Evolutionary conservation across 164 flowering plant genomes (phyloP).

Genomic region (Piper betle): DNA sequence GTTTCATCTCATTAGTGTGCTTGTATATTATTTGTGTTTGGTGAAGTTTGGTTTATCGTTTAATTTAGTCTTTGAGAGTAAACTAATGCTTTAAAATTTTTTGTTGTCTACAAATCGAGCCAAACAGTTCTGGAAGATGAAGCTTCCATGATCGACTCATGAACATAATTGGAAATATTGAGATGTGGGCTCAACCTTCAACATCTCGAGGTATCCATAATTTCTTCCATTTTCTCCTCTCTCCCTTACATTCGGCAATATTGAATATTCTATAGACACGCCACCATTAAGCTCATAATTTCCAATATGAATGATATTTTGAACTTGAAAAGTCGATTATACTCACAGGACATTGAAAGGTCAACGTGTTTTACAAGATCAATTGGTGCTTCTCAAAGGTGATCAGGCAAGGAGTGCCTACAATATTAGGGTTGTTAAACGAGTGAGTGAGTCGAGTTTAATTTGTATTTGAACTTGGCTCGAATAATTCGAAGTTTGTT

Average conservation of each 20-base stretch:
- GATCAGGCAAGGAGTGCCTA: constrained; percentile 47
- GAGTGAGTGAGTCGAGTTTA: constrained; percentile 46
- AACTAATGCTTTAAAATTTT: background rate
- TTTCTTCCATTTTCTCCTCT: constrained; percentile 45
- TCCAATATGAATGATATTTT: background rate
- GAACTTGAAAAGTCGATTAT: background rate
- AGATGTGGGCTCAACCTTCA: background rate
- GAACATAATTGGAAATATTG: no score
- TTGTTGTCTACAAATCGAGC: background rate
- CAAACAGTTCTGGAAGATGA: background rate
- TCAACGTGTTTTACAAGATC: constrained; percentile 24
- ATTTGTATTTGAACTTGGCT: no score
- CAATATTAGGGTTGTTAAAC: constrained; percentile 54
- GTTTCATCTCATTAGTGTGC: background rate
- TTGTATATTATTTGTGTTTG: no score
- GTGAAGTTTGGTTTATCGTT: background rate
- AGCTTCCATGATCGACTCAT: background rate
- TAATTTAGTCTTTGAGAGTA: background rate
- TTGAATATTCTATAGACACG: constrained; percentile 44
- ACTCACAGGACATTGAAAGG: constrained; percentile 48
- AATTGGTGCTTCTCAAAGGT: constrained; percentile 29
- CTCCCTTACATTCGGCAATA: constrained; percentile 31
- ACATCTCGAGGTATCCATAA: constrained; percentile 3
- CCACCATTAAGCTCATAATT: constrained; percentile 24
- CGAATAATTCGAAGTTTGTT: no score